Percentiles rank a stretch among this genome's conserved stretches.
These are phyloP conservation scores for Phytophthora pistaciae DNA, from an alignment of 352 stramenopile species.

Conservation along the genomic window DNA sequence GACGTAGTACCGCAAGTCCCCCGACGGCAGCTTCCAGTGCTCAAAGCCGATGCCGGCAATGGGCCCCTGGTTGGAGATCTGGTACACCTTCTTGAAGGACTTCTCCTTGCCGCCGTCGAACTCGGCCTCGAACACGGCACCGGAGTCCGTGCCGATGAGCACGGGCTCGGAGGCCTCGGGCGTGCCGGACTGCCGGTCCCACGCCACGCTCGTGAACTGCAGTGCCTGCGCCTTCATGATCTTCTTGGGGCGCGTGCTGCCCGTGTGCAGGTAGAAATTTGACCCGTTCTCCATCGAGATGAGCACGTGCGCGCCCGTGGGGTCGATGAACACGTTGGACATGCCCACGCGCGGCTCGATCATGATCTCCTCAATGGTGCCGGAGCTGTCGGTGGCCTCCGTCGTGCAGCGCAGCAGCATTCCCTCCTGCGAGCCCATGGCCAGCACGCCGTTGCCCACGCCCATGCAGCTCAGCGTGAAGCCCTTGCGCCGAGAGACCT, in stretches of 20 bases:
- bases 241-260: constrained; percentile 82
- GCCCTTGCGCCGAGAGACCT: constrained; percentile 85
- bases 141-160: constrained; percentile 84
- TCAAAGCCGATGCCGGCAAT: constrained; percentile 89
- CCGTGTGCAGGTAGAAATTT: constrained; percentile 88
- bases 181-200: constrained; percentile 80
- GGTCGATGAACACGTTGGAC: constrained; percentile 83
- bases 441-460: constrained; percentile 84
- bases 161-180: constrained; percentile 69
- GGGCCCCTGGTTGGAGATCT: constrained; percentile 88
- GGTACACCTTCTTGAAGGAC: constrained; percentile 89
- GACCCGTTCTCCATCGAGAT: constrained; percentile 90
- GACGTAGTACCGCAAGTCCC: constrained; percentile 73
- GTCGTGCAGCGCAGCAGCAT: constrained; percentile 83
- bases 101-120: constrained; percentile 89
- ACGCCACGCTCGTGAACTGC: constrained; percentile 85
- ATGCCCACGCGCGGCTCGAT: constrained; percentile 90
- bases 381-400: constrained; percentile 78
- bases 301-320: constrained; percentile 80
- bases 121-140: constrained; percentile 84
- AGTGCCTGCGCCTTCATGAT: constrained; percentile 85
- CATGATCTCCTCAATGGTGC: constrained; percentile 88
- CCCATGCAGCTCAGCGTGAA: constrained; percentile 88
- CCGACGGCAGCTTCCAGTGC: constrained; percentile 70
- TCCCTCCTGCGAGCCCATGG: constrained; percentile 84